These are phyloP conservation scores for Fusarium redolens DNA, from an alignment of 2,329 filamentous ascomycete genomes.

Conservation along the genomic window DNA sequence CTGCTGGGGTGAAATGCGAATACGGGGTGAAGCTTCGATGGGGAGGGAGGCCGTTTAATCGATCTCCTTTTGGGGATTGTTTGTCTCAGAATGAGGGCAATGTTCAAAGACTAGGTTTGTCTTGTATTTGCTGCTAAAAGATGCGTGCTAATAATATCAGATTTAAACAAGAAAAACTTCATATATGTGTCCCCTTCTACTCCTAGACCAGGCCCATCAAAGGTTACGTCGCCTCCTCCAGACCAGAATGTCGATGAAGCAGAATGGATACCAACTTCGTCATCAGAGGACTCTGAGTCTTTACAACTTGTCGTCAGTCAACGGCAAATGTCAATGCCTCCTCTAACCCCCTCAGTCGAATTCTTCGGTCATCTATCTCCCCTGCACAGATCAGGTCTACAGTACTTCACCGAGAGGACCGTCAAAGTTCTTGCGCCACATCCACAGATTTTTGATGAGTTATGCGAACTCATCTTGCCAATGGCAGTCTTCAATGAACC, in stretches of 20 bases:
- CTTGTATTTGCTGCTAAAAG: fast-evolving
- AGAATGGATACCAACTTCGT: neutral
- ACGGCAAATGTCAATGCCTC: neutral
- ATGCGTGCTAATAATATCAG: neutral
- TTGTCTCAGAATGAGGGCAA: slow-evolving; percentile 29
- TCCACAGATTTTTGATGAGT: slow-evolving; percentile 28
- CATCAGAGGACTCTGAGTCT: neutral
- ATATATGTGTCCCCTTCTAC: slow-evolving; percentile 31
- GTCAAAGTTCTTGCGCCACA: slow-evolving; percentile 29
- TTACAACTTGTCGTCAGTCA: slow-evolving; percentile 6
- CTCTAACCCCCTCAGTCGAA: slow-evolving; percentile 10
- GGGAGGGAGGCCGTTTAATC: slow-evolving; percentile 32
- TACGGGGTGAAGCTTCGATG: slow-evolving; percentile 33
- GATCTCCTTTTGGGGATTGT: slow-evolving; percentile 32
- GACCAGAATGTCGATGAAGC: neutral
- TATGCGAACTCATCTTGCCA: slow-evolving; percentile 30
- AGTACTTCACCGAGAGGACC: slow-evolving; percentile 35
- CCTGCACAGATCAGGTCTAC: slow-evolving; percentile 31
- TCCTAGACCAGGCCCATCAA: neutral
- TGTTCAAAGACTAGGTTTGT: slow-evolving; percentile 22
- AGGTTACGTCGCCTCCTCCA: neutral
- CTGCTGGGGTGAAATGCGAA: slow-evolving; percentile 29
- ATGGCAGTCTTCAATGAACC: slow-evolving; percentile 36
- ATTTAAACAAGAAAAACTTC: slow-evolving; percentile 34
- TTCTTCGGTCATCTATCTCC: slow-evolving; percentile 33